Conservation (phyloP, 2,329 filamentous ascomycete species). For the Paecilomyces sp. region DNA sequence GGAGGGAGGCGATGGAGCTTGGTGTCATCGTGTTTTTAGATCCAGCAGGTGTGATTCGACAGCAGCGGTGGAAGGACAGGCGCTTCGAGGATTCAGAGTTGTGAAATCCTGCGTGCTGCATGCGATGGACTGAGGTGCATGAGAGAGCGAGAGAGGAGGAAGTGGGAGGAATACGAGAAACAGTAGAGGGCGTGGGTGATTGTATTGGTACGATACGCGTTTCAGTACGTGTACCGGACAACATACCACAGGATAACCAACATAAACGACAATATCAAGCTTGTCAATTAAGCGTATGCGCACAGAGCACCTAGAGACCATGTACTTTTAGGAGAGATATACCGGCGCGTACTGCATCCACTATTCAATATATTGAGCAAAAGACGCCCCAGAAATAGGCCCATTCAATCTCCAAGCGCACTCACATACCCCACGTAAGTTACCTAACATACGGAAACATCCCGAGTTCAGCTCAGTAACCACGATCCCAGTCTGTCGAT, state of each 20-base stretch:
- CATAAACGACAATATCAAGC: not conserved
- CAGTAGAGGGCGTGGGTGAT: not conserved
- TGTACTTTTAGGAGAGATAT: not conserved
- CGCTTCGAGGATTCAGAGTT: not conserved
- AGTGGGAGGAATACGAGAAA: not conserved
- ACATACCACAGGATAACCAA: not conserved
- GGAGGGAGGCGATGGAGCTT: not conserved
- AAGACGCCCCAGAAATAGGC: not conserved
- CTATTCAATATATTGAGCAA: not conserved
- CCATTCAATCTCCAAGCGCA: no score
- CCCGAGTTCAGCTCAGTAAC: not conserved
- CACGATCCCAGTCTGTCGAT: not conserved
- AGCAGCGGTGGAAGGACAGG: not conserved
- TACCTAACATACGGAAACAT: not conserved
- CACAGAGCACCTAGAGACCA: not conserved
- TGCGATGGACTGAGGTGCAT: not conserved
- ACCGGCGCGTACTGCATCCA: not conserved
- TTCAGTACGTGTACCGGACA: not conserved
- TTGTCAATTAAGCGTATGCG: not conserved
- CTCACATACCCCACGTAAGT: not conserved
- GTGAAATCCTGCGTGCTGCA: not conserved
- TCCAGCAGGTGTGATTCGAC: not conserved
- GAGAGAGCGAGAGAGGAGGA: not conserved
- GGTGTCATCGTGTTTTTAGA: not conserved
- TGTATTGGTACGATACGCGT: not conserved